Conservation (phyloP, 192 early-diverging fungal species). For the Fimicolochytrium jonesii region DNA sequence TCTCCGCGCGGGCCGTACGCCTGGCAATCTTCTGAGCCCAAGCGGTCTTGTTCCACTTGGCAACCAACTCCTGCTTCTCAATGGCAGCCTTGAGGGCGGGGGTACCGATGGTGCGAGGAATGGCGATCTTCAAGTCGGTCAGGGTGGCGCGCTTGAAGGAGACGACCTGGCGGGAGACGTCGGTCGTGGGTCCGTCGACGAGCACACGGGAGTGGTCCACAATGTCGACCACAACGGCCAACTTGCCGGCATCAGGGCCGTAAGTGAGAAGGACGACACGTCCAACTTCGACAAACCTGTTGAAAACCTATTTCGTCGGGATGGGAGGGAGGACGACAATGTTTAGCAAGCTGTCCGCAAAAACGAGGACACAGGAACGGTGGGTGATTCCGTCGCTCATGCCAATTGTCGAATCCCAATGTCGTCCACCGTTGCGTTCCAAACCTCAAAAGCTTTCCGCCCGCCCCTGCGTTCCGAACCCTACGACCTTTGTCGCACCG, state of each 20-base stretch:
- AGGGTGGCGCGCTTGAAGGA: conserved; percentile 87
- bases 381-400: too few relatives aligned
- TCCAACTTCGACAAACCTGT: conserved; percentile 88
- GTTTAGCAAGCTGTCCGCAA: too few relatives aligned
- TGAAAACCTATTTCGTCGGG: too few relatives aligned
- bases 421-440: too few relatives aligned
- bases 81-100: conserved; percentile 72
- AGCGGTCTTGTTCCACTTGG: conserved; percentile 79
- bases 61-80: conserved; percentile 79
- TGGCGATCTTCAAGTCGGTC: conserved; percentile 79
- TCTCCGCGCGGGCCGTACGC: conserved; percentile 69
- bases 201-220: conserved; percentile 98
- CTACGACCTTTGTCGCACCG: too few relatives aligned
- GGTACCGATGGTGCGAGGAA: conserved; percentile 80
- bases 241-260: conserved; percentile 93
- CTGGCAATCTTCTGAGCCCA: conserved; percentile 96
- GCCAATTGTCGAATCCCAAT: too few relatives aligned
- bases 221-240: conserved; percentile 98
- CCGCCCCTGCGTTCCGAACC: too few relatives aligned
- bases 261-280: conserved; percentile 95
- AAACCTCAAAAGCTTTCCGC: too few relatives aligned
- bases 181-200: conserved; percentile 96
- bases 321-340: too few relatives aligned
- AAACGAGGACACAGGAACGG: too few relatives aligned
- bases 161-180: conserved; percentile 81